Conservation (phyloP, 2,329 filamentous ascomycete genomes). For the Claviceps paspali region DNA sequence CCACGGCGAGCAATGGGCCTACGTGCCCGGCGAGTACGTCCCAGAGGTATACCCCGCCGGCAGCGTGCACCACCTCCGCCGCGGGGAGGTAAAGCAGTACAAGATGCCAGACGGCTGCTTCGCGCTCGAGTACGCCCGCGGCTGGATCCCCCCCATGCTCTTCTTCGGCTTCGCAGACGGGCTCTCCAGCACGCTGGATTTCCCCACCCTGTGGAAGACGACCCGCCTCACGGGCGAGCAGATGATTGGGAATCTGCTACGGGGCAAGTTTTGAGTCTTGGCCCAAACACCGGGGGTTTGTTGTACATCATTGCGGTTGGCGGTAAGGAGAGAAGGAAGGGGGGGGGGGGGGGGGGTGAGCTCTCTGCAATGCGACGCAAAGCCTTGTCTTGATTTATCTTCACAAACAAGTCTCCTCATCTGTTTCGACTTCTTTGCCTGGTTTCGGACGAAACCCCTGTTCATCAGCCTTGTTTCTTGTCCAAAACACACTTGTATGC, state of each 20-base stretch:
- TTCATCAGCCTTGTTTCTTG: no score
- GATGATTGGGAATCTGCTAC: constrained; percentile 59
- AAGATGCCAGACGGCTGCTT: constrained; percentile 64
- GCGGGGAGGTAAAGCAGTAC: constrained; percentile 68
- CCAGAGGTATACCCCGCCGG: constrained; percentile 57
- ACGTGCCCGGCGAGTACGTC: constrained; percentile 51
- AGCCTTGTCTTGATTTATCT: no score
- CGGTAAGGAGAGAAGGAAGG: no score
- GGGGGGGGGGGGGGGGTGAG: neutral
- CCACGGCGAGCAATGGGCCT: constrained; percentile 60
- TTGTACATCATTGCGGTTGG: no score
- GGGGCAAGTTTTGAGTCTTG: constrained; percentile 63
- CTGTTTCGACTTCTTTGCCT: no score
- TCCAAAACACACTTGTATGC: no score
- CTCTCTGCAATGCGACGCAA: no score
- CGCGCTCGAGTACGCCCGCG: constrained; percentile 69
- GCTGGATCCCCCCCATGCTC: constrained; percentile 88
- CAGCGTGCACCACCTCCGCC: constrained; percentile 53
- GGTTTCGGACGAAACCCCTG: no score
- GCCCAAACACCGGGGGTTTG: no score
- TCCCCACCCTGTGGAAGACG: constrained; percentile 75
- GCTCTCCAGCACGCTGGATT: constrained; percentile 62
- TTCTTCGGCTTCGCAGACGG: constrained; percentile 79
- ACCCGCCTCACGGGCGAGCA: constrained; percentile 55
- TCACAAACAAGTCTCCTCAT: no score